Conservation (phyloP, 345 rosid species). For the Citrus inodora region DNA sequence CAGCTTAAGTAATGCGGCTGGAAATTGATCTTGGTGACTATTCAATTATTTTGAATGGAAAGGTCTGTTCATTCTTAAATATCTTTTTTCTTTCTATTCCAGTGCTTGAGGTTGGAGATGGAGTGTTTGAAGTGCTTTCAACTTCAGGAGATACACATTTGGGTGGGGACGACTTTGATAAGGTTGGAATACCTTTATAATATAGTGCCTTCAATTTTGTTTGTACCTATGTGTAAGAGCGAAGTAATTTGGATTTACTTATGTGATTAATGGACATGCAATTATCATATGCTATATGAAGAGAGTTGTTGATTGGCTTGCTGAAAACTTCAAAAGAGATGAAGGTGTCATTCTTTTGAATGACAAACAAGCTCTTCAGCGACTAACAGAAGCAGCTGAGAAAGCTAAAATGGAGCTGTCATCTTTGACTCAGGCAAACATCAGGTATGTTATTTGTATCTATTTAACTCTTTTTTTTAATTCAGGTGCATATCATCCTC, state of each 20-base stretch:
- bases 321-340: constrained; percentile 65
- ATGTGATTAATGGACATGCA: not conserved
- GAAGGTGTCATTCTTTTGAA: constrained; percentile 93
- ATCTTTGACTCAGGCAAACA: constrained; percentile 80
- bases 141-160: constrained; percentile 97
- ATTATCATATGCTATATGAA: constrained; percentile 22
- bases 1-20: not conserved
- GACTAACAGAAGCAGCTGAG: constrained; percentile 88
- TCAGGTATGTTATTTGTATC: constrained; percentile 39
- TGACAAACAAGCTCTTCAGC: constrained; percentile 96
- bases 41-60: too few relatives aligned
- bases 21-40: too few relatives aligned
- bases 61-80: not conserved
- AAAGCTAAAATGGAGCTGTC: constrained; percentile 98
- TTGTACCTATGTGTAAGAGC: not conserved
- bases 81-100: constrained; percentile 8
- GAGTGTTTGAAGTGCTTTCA: constrained; percentile 96
- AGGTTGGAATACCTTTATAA: constrained; percentile 34
- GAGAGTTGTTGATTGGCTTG: constrained; percentile 98
- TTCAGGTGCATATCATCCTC: too few relatives aligned
- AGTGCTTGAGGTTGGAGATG: constrained; percentile 99
- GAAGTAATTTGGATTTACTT: not conserved
- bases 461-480: not conserved
- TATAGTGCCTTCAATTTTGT: too few relatives aligned
- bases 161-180: constrained; percentile 99